These are phyloP conservation scores for Entoloma clypeatum DNA, from an alignment of 1,284 basidiomycete species.

Conservation along the genomic window DNA sequence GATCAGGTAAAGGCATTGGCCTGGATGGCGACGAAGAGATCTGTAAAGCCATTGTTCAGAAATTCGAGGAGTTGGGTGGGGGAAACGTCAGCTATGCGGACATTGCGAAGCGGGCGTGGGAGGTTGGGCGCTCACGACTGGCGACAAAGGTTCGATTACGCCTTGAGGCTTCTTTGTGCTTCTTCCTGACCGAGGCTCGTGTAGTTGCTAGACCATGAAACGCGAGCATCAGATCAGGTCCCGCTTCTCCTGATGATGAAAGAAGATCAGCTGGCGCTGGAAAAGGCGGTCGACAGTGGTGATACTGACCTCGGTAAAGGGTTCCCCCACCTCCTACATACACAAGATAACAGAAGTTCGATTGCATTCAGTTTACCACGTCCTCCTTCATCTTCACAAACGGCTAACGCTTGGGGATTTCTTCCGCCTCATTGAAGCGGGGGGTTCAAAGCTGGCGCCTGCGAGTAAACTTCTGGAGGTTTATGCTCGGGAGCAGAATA, in stretches of 20 bases:
- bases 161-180: background rate
- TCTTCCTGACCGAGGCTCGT: conserved; percentile 4
- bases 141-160: conserved; percentile 74
- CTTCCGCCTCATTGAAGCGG: conserved; percentile 92
- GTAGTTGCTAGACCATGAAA: conserved; percentile 90
- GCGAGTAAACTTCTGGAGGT: conserved; percentile 81
- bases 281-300: conserved; percentile 91
- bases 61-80: conserved; percentile 74
- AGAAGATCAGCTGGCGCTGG: conserved; percentile 84
- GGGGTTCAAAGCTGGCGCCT: conserved; percentile 66
- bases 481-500: conserved; percentile 86
- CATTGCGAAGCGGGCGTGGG: conserved; percentile 93
- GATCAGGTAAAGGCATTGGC: conserved; percentile 49
- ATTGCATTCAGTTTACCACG: conserved; percentile 72
- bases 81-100: conserved; percentile 88
- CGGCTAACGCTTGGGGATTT: conserved; percentile 87
- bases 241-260: conserved; percentile 92
- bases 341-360: conserved; percentile 1
- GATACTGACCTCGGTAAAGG: conserved; percentile 86
- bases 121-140: conserved; percentile 78
- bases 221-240: conserved; percentile 88
- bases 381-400: conserved; percentile 81
- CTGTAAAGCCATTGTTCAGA: conserved; percentile 81
- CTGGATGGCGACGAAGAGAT: conserved; percentile 72
- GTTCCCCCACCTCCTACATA: conserved; percentile 6